Conservation (phyloP, 768 basidiomycete species). For the Tricholoma terreum region DNA sequence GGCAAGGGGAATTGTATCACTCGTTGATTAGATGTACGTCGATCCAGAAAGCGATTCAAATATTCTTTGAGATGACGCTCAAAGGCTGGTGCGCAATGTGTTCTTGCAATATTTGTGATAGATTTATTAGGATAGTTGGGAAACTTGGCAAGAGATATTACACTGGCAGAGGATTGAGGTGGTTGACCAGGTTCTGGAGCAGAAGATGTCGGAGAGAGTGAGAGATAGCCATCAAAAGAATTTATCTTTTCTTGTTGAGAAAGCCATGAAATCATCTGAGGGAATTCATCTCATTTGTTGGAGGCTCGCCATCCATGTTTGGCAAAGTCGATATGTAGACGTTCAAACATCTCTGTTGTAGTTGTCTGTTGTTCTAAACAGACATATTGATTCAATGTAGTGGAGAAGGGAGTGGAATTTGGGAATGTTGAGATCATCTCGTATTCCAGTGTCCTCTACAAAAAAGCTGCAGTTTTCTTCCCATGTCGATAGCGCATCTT, state of each 20-base stretch:
- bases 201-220: not conserved
- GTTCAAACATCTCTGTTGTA: slow-evolving; percentile 36
- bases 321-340: slow-evolving; percentile 38
- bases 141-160: not conserved
- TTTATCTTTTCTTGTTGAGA: slow-evolving; percentile 30
- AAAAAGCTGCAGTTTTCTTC: slow-evolving; percentile 30
- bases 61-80: not conserved
- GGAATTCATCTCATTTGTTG: slow-evolving; percentile 13
- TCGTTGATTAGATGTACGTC: not conserved
- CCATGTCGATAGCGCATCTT: slow-evolving; percentile 22
- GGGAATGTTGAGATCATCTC: slow-evolving; percentile 37
- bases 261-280: slow-evolving; percentile 40
- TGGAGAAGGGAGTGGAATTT: slow-evolving; percentile 40
- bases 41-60: not conserved
- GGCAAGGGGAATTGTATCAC: slow-evolving; percentile 9
- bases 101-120: not conserved
- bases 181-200: not conserved
- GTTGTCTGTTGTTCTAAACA: slow-evolving; percentile 32
- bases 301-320: slow-evolving; percentile 26
- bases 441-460: slow-evolving; percentile 24
- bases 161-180: not conserved
- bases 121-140: slow-evolving; percentile 9
- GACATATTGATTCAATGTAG: slow-evolving; percentile 26
- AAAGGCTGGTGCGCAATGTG: not conserved
- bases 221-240: slow-evolving; percentile 1